Evolutionary conservation across 169 alveolate genomes (phyloP), one percentile per base, ranked within the genome.

Genomic region (Cryptosporidium baileyi): DNA sequence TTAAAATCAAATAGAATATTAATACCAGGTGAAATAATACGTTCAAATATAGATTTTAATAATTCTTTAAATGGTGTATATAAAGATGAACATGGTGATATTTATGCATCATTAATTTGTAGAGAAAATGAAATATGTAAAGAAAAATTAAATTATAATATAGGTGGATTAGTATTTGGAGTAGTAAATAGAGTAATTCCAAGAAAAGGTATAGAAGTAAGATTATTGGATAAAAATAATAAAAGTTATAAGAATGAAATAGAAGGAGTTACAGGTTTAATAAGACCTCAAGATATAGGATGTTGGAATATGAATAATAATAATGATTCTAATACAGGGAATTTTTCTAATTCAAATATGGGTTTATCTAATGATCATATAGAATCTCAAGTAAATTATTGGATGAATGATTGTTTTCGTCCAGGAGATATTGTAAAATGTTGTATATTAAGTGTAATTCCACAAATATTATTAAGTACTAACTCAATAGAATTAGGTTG

Each of bases 381-480:
- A 34, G 85, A 74, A 24, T 74, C 85, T 15, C 65, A 54, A 40
- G 54, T 32, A 9, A 19, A 22, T 11, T 74, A 74, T 57, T 74
- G 85, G 85, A 74, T 74, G 60, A 74, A 74, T 43, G 85, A 74
- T 43, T 74, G 85, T 15, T 74, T 15, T 34, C 49, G 85, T 19
- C 85, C 85, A 3, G 85, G 85, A 5, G 85, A 74, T 51, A 54
- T 74, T 3, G 85, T 74, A 24, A 74, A 61, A 26, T 74, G 85
- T 15, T 40, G 38, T 15, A 57, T 74, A 7, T 15, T 74, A 19
- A 74, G 85, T 9, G 67, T 74, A 7, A 36, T 30, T 57, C 67
- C 85, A 5, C 85, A 74, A n/a, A 74, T 74, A 6, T 8, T 74
- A 15, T 36, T 74, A 44, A 54, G 74, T 7, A 54, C 85, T 2